A percentile compares a stretch with the other conserved stretches of the same genome.
phyloP scores from a whole-genome alignment of 2,329 filamentous ascomycete species.

The Aspergillus pseudoglaucus region DNA sequence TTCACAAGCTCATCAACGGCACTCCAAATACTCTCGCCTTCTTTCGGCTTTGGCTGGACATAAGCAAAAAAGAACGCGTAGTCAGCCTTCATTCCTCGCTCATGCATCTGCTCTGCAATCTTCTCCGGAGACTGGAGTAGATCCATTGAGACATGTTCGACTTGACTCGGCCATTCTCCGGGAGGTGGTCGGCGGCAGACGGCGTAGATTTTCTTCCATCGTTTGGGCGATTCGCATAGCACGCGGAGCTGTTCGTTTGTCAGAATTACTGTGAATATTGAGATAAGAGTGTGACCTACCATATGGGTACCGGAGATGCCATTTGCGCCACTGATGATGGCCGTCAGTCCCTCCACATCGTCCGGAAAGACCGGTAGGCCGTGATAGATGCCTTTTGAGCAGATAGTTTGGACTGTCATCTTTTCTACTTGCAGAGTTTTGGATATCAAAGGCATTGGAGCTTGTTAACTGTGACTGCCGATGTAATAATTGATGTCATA shows the following conservation, averaged over 20 bases:
- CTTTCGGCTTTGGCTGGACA: conserved; percentile 45
- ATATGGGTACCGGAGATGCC: conserved; percentile 47
- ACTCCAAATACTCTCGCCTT: conserved; percentile 42
- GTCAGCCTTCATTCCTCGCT: conserved; percentile 26
- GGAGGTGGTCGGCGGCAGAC: conserved; percentile 43
- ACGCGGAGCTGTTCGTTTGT: conserved; percentile 21
- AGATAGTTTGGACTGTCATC: conserved; percentile 18
- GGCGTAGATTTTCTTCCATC: conserved; percentile 50
- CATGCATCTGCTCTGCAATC: conserved; percentile 19
- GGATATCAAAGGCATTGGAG: too few relatives aligned
- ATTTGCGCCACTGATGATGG: conserved; percentile 50
- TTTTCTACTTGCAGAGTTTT: too few relatives aligned
- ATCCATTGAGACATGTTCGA: conserved; percentile 38
- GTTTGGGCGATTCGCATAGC: conserved; percentile 39
- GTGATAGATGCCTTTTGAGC: conserved; percentile 37
- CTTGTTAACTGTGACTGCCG: too few relatives aligned
- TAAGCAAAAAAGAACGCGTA: conserved; percentile 52
- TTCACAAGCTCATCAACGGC: conserved; percentile 46
- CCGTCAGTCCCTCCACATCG: conserved; percentile 40
- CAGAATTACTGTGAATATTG: conserved; percentile 6
- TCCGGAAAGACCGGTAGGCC: conserved; percentile 44
- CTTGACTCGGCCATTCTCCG: conserved; percentile 30
- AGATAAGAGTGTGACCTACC: conserved; percentile 29
- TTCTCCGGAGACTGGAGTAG: conserved; percentile 24
- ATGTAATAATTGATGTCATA: too few relatives aligned